Evolutionary conservation across 2,329 filamentous ascomycete species (phyloP).

Genomic region (Colletotrichum abscissum): DNA sequence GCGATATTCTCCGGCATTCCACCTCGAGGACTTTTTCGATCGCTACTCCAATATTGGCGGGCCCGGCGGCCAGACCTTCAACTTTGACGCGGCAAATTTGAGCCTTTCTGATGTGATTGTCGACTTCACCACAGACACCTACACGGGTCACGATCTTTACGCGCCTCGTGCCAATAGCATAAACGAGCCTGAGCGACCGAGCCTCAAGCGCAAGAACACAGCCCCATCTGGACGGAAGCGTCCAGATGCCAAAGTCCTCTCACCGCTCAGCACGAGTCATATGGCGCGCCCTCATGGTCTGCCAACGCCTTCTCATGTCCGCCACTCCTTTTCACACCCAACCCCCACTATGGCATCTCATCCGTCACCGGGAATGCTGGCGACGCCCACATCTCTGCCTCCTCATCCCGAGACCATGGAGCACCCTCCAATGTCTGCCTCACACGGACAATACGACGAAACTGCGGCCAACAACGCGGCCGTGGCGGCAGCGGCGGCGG

Average conservation of each 20-base stretch:
- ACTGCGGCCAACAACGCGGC: slow-evolving; percentile 47
- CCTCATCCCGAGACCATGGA: slow-evolving; percentile 48
- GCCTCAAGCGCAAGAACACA: slow-evolving; percentile 62
- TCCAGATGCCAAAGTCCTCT: slow-evolving; percentile 50
- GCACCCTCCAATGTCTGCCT: slow-evolving; percentile 43
- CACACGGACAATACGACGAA: slow-evolving; percentile 49
- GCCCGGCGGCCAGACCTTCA: slow-evolving; percentile 67
- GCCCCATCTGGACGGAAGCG: slow-evolving; percentile 51
- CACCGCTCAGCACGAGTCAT: slow-evolving; percentile 47
- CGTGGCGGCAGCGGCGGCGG: slow-evolving; percentile 49
- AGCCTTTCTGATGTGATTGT: slow-evolving; percentile 74
- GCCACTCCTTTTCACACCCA: slow-evolving; percentile 50
- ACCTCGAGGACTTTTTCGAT: slow-evolving; percentile 89
- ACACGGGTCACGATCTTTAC: slow-evolving; percentile 60
- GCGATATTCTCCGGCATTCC: slow-evolving; percentile 82
- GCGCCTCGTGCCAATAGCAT: slow-evolving; percentile 49
- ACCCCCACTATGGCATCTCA: slow-evolving; percentile 48
- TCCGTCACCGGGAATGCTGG: slow-evolving; percentile 51
- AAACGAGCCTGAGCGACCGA: slow-evolving; percentile 48
- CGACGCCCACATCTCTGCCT: slow-evolving; percentile 50
- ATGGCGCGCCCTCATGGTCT: slow-evolving; percentile 42
- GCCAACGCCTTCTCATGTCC: slow-evolving; percentile 46
- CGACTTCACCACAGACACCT: slow-evolving; percentile 69
- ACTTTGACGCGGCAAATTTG: slow-evolving; percentile 80
- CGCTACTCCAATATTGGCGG: slow-evolving; percentile 73